A percentile compares a stretch with the other conserved stretches of the same genome.
phyloP scores from a whole-genome alignment of 495 filamentous ascomycete genomes.

The Xylaria telfairii region DNA sequence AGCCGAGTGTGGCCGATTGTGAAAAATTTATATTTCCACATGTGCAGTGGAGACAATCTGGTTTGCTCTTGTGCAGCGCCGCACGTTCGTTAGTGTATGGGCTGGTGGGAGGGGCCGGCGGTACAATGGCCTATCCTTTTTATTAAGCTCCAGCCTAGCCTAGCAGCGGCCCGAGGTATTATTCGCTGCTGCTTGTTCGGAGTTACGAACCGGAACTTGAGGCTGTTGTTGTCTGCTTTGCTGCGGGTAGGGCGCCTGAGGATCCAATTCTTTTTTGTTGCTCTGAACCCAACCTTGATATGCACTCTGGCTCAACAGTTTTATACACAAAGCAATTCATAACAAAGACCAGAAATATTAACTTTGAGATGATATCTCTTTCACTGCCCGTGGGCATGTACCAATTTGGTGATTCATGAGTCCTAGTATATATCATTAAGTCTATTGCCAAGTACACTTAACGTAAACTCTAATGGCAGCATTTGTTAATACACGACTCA shows the following conservation, averaged over 20 bases:
- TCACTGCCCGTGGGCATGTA: background rate
- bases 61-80: slow-evolving; percentile 3
- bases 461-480: background rate
- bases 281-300: background rate
- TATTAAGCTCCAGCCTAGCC: background rate
- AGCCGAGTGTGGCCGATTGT: slow-evolving; percentile 6
- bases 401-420: background rate
- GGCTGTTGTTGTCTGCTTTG: slow-evolving; percentile 1
- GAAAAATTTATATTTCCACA: slow-evolving; percentile 7
- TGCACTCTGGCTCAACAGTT: background rate
- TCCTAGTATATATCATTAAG: no score
- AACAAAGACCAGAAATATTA: background rate
- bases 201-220: slow-evolving; percentile 10
- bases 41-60: slow-evolving; percentile 9
- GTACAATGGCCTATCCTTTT: slow-evolving; percentile 1
- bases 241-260: background rate
- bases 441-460: background rate
- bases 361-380: background rate
- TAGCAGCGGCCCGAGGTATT: slow-evolving; percentile 2
- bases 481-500: background rate
- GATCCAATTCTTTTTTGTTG: slow-evolving; percentile 2
- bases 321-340: background rate
- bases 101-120: background rate
- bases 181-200: slow-evolving; percentile 5
- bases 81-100: background rate